These are phyloP conservation scores for Byssochlamys sp. DNA, from an alignment of 2,329 filamentous ascomycete species.

Conservation along the genomic window DNA sequence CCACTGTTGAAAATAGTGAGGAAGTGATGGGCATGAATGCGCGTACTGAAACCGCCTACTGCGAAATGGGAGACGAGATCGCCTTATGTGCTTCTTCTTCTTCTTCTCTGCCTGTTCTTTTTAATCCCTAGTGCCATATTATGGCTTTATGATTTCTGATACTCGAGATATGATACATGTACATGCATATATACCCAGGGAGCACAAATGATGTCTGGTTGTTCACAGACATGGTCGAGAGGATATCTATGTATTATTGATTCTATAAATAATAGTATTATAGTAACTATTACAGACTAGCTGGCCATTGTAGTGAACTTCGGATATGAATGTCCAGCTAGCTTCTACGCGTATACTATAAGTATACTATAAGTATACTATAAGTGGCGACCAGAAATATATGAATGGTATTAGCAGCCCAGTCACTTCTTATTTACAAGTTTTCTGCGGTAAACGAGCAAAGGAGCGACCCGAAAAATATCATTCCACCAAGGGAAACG, in stretches of 20 bases:
- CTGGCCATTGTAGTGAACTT: too few species aligned
- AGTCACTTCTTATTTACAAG: background rate
- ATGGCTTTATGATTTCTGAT: background rate
- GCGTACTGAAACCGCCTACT: background rate
- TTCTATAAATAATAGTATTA: background rate
- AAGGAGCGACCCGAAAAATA: background rate
- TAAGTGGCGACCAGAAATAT: too few species aligned
- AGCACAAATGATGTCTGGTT: background rate
- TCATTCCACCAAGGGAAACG: background rate
- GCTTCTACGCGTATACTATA: too few species aligned
- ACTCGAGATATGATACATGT: background rate
- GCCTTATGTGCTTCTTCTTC: background rate
- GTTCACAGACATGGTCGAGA: background rate
- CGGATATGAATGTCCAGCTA: too few species aligned
- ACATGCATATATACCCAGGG: background rate
- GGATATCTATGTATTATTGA: background rate
- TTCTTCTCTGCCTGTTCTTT: too few species aligned
- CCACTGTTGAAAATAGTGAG: slow-evolving; percentile 39
- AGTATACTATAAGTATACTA: too few species aligned
- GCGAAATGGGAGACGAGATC: background rate
- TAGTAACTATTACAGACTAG: background rate
- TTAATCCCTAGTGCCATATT: background rate
- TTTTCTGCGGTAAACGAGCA: background rate
- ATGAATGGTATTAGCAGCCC: background rate
- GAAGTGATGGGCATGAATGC: slow-evolving; percentile 19